Evolutionary conservation across 495 filamentous ascomycete genomes (phyloP), one percentile per base, ranked within the genome.

Genomic region (Podospora bellae-mahoneyi): DNA sequence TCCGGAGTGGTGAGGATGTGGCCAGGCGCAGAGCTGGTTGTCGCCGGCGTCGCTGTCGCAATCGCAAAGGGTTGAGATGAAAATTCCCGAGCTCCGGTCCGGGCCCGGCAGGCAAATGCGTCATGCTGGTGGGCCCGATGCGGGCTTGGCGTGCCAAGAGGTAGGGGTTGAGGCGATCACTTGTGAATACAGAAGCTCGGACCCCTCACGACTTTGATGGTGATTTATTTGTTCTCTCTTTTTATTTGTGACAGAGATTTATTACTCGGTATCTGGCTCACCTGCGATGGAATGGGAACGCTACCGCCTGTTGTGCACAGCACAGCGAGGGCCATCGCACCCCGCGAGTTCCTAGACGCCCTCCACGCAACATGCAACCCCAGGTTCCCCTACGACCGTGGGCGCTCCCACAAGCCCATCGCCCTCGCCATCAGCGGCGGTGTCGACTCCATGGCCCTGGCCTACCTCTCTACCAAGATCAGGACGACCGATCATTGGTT

Each of bases 361-460:
- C 67, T 90, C 66, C 78, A 77, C 23, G 80, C 80, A 64, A 82
- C 82, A 70, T 87, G 85, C 77, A 68, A 73, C 20, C 80, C 81
- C 5, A 78, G 83, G 2, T 84, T 80, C 69, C 74, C 77, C 7
- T 53, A 39, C 2, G 66, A 69, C 4, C 72, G 73, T n/a, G 60
- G 65, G 10, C 64, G 67, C 32, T 5, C 15, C 3, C 69, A 69
- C 34, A 79, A 78, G 60, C 65, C 48, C 10, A 75, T 82, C 64
- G 94, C 86, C 66, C 79, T 97, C 30, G 94, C 94, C 13, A 80
- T 98, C 60, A 97, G 94, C 76, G 95, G 95, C 6, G 95, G 95
- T 18, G 91, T 95, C 16, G 95, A 99, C 73, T 98, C 95, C 4
- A 99, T 97, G 93, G 94, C 94, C 23, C 81, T 99, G 53, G 92